phyloP scores from a whole-genome alignment of 2,329 filamentous ascomycete genomes.

The Diaporthe aspalathi region DNA sequence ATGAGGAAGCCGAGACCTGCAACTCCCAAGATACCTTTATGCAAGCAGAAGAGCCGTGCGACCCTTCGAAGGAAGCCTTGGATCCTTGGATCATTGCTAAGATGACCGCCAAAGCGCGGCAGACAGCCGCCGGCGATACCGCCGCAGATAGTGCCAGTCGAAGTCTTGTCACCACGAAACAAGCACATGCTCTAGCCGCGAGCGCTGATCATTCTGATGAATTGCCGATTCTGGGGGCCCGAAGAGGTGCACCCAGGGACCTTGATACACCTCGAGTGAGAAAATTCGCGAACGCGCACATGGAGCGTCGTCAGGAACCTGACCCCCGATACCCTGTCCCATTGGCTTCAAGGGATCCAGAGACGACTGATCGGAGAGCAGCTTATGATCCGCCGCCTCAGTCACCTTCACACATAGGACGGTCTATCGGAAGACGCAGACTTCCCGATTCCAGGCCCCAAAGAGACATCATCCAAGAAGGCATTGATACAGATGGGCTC shows the following conservation, averaged over 20 bases:
- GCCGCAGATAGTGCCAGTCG: background rate
- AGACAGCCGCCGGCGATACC: background rate
- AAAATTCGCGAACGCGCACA: background rate
- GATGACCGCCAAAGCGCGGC: slow-evolving; percentile 45
- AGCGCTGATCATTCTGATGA: slow-evolving; percentile 37
- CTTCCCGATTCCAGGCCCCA: slow-evolving; percentile 16
- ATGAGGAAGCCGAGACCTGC: slow-evolving; percentile 31
- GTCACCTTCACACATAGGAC: background rate
- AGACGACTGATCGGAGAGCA: background rate
- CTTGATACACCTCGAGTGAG: slow-evolving; percentile 42
- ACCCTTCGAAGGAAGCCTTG: slow-evolving; percentile 41
- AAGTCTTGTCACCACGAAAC: background rate
- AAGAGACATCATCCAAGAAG: background rate
- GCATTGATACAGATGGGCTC: slow-evolving; percentile 2
- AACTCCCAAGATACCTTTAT: background rate
- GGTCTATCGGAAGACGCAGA: background rate
- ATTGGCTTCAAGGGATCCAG: background rate
- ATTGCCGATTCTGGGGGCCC: slow-evolving; percentile 46
- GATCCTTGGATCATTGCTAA: slow-evolving; percentile 57
- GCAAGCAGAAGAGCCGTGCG: background rate
- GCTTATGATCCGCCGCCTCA: background rate
- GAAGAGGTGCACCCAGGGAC: slow-evolving; percentile 45
- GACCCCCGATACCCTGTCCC: background rate
- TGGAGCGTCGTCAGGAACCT: background rate
- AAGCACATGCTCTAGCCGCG: background rate